Evolutionary conservation across 208 protist species (phyloP), one percentile per base, ranked within the genome.

Genomic region (Acanthamoeba divionensis): DNA sequence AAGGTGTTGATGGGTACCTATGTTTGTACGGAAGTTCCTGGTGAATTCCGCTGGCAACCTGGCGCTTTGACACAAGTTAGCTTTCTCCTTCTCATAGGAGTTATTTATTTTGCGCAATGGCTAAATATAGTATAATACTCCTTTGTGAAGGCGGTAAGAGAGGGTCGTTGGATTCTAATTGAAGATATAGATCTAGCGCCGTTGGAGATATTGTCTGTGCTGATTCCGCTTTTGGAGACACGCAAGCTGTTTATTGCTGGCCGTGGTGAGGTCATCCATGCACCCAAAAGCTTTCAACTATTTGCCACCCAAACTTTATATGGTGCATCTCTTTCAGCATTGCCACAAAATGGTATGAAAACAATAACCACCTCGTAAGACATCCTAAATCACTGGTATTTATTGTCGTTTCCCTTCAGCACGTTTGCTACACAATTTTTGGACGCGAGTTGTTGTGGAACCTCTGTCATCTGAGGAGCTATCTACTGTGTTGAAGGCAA

Each of bases 1-100:
- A 99, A 99, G 87, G 98, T 98, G 45, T 93, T 99, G 7, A 90
- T 99, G 2, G 99, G 99, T 26, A 99, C 98, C 8, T 99, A 99
- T 92, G 96, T 98, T 48, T 99, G 98, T n/a, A 99, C 97, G 0
- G 97, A 99, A 54, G 95, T 95, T 7, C 98, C 98, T 0, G 99
- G 99, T 45, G 93, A 99, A 45, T 99, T 99, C 92, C 95, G 97
- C 47, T 99, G 98, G 97, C 95, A 99, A 73, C 91, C 97, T n/a
- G 98, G 99, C 36, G 97, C 97, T 15, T 92, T 99, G 60, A 98
- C 98, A 41, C 93, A 96, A 45, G 77, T 86, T 4, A 10, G 24
- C n/a, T 21, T 29, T 44, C 13, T 10, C 12, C 26, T 10, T 38
- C 21, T 63, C 33, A 12, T 71, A 15, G 9, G n/a, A n/a, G n/a